Base-by-base conservation (phyloP, 2,329 filamentous ascomycete genomes). In the Pseudogymnoascus sp. region DNA sequence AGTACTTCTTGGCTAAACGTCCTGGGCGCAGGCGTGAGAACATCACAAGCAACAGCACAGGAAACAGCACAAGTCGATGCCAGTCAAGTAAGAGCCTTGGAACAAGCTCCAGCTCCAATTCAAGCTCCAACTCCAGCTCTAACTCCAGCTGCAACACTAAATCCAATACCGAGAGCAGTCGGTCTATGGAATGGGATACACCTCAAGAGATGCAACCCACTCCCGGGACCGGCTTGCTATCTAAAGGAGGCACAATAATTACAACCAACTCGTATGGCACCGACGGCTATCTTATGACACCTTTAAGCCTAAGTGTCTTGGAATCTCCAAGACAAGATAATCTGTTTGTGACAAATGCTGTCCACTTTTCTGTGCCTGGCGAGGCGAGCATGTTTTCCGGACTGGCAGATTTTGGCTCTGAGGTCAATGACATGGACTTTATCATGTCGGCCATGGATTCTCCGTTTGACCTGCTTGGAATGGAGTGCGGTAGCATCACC, bases 1-100 rank as follows among this genome's bases (percentile, higher is more conserved):
- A 73, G 40, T 77, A 75, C 65, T 65, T 73, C 60, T 67, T 67
- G 26, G 71, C 71, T 2, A 73, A 70, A 66, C 68, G 72, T 31
- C 67, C 68, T 12, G 72, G 72, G 2, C 67, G 72, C 11, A 68
- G 67, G 40, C 69, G 63, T 7, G 67, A 67, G 29, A 62, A 59
- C 18, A 62, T 47, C n/a, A 57, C 63, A 31, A 8, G 2, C 51
- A 57, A 57, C 26, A 34, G 7, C 29, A 57, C 51, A 8, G 10
- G 26, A 6, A 54, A 54, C 26, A 31, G 26, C 26, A 31, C 47
- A 18, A 57, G 21, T 21, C 21, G 21, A 21, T 21, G 21, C 21
- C 21, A 21, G 21, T 21, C 21, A 21, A 21, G 21, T 21, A 21
- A 21, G 21, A 21, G 21, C 21, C 21, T 21, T 21, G 21, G 21